phyloP scores from a whole-genome alignment of 306 rosid genomes.

The Trichosanthes truncata region DNA sequence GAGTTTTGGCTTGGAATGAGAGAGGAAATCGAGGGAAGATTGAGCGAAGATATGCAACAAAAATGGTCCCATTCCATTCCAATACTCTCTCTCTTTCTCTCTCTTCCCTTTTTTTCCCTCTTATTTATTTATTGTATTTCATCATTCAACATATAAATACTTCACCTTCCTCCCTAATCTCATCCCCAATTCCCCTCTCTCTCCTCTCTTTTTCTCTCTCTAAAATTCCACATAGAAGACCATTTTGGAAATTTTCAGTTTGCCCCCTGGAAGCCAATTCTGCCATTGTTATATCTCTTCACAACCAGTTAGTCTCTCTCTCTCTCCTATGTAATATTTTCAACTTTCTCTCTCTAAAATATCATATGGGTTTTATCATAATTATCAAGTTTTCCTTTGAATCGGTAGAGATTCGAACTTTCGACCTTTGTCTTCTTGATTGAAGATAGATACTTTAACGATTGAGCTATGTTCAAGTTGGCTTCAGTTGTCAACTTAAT shows the following conservation, averaged over 20 bases:
- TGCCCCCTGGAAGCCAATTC: neutral
- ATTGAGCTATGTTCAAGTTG: too few relatives aligned
- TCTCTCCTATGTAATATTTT: neutral
- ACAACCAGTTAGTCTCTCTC: conserved; percentile 1
- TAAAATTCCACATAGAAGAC: neutral
- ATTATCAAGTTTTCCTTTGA: neutral
- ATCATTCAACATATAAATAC: conserved; percentile 10
- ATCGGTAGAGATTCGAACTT: too few relatives aligned
- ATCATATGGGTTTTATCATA: neutral
- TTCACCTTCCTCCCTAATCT: neutral
- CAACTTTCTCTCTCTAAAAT: neutral
- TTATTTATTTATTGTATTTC: neutral
- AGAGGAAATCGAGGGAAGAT: conserved; percentile 58
- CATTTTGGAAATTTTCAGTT: neutral
- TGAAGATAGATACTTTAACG: too few relatives aligned
- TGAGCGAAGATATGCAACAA: conserved; percentile 35
- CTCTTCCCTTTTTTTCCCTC: neutral
- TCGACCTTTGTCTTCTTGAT: too few relatives aligned
- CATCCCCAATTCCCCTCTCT: neutral
- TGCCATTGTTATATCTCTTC: neutral
- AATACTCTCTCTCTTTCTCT: neutral
- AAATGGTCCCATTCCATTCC: neutral
- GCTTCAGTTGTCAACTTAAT: neutral
- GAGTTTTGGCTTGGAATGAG: conserved; percentile 41
- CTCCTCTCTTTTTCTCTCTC: neutral